phyloP scores from a whole-genome alignment of 176 grass and related monocot genomes.

The Bolboschoenus planiculmis region DNA sequence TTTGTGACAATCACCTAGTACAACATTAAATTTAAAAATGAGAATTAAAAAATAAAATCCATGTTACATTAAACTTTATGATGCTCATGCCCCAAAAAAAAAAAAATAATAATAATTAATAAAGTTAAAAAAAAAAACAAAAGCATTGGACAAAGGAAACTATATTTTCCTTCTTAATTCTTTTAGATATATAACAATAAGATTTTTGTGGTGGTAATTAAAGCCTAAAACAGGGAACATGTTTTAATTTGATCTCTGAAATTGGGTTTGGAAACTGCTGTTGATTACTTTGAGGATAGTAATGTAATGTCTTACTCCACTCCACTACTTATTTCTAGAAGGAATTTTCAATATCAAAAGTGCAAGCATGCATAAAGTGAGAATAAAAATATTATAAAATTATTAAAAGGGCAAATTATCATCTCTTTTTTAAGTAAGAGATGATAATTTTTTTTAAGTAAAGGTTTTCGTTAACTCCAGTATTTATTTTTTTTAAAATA shows the following conservation, averaged over 20 bases:
- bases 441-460: too few species aligned
- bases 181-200: neutral
- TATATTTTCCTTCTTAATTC: neutral
- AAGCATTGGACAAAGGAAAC: neutral
- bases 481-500: too few species aligned
- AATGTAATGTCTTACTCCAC: neutral
- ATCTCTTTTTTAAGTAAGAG: neutral
- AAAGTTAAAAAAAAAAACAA: neutral
- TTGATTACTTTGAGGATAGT: neutral
- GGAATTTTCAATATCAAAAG: neutral
- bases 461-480: too few species aligned
- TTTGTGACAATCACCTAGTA: neutral
- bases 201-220: neutral
- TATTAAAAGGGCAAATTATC: neutral
- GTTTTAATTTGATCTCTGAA: neutral
- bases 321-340: neutral
- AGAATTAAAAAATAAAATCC: neutral
- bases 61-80: neutral
- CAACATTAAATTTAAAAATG: neutral
- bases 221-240: slow-evolving; percentile 1
- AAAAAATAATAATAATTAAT: neutral
- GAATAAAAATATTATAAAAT: neutral
- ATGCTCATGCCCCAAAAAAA: neutral
- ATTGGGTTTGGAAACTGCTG: neutral
- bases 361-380: neutral